Evolutionary conservation across 805 yeast species (phyloP).

Genomic region (Metschnikowia kunwiensis): DNA sequence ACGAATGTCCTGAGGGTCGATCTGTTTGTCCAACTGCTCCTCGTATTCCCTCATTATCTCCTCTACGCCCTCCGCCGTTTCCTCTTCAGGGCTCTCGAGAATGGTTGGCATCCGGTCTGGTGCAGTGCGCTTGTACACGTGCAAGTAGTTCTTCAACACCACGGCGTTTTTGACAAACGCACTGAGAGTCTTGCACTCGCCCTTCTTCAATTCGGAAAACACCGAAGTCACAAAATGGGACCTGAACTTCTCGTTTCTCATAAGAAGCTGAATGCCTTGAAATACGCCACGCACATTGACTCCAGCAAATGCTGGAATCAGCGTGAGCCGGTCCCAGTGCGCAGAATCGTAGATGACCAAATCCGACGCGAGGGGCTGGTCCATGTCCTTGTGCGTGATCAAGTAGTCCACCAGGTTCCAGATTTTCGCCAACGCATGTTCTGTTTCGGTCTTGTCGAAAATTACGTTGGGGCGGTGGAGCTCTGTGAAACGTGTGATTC

Average conservation of each 20-base stretch:
- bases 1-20: conserved; percentile 18
- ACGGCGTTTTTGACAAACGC: conserved; percentile 3
- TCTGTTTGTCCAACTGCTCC: conserved; percentile 8
- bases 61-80: conserved; percentile 5
- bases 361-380: conserved; percentile 6
- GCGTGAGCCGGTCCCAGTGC: conserved; percentile 22
- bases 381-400: conserved; percentile 26
- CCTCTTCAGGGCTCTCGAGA: conserved; percentile 4
- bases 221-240: neutral
- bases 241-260: conserved; percentile 2
- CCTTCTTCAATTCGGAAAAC: conserved; percentile 9
- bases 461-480: conserved; percentile 33
- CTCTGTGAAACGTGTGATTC: conserved; percentile 74
- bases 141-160: conserved; percentile 23
- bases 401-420: conserved; percentile 33
- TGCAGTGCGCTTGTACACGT: conserved; percentile 27
- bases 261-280: conserved; percentile 2
- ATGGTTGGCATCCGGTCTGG: conserved; percentile 11
- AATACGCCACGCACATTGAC: conserved; percentile 15
- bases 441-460: conserved; percentile 80
- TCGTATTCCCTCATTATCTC: conserved; percentile 10
- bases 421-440: conserved; percentile 25
- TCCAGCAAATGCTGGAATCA: conserved; percentile 21
- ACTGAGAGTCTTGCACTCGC: conserved; percentile 6
- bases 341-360: conserved; percentile 11